phyloP scores from a whole-genome alignment of 805 yeast genomes.

The Limtongozyma cylindracea region DNA sequence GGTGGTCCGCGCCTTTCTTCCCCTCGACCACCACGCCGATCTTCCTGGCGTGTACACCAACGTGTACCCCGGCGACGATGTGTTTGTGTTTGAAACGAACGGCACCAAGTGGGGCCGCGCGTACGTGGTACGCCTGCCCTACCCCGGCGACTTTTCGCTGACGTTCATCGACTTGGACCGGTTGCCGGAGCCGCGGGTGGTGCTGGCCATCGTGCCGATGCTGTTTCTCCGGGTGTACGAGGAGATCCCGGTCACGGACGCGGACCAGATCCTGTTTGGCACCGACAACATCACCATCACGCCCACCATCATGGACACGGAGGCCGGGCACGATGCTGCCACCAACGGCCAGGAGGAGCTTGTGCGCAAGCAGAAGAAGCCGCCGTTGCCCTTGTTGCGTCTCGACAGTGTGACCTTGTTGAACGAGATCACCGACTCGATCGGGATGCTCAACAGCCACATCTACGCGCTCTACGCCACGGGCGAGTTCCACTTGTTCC shows the following conservation, averaged over 20 bases:
- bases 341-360: too few relatives aligned
- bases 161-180: conserved; percentile 35
- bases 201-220: conserved; percentile 36
- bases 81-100: conserved; percentile 43
- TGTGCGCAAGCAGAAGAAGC: too few relatives aligned
- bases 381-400: conserved; percentile 12
- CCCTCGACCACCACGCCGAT: conserved; percentile 16
- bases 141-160: conserved; percentile 41
- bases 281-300: too few relatives aligned
- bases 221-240: conserved; percentile 21
- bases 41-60: conserved; percentile 18
- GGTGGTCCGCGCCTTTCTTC: conserved; percentile 13
- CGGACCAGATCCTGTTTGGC: too few relatives aligned
- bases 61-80: conserved; percentile 55
- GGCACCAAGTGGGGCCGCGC: conserved; percentile 65
- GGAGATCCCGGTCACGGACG: conserved; percentile 9
- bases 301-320: too few relatives aligned
- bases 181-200: conserved; percentile 27
- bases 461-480: conserved; percentile 46
- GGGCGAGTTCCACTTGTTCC: conserved; percentile 40
- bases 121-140: conserved; percentile 39
- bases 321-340: too few relatives aligned
- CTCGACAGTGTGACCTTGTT: conserved; percentile 16
- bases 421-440: conserved; percentile 31
- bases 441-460: too few relatives aligned